These are phyloP conservation scores for Epichloe hybrida DNA, from an alignment of 2,329 filamentous ascomycete genomes.

Conservation along the genomic window DNA sequence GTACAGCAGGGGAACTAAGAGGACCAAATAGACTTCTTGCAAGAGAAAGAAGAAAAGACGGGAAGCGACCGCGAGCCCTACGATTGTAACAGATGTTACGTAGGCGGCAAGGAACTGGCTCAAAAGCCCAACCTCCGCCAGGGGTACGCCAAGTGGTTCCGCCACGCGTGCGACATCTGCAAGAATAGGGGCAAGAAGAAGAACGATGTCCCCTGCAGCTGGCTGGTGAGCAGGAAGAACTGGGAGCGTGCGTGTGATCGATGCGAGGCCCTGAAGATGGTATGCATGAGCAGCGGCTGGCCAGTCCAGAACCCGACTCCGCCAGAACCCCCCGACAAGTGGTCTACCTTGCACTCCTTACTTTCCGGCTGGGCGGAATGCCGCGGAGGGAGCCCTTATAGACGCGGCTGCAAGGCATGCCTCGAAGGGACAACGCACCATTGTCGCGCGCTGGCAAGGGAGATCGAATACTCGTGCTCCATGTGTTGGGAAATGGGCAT, in stretches of 20 bases:
- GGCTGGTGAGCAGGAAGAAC: slow-evolving; percentile 9
- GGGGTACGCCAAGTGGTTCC: slow-evolving; percentile 11
- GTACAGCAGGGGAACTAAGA: too few relatives aligned
- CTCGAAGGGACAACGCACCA: slow-evolving; percentile 4
- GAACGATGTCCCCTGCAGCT: slow-evolving; percentile 8
- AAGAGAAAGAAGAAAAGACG: not conserved
- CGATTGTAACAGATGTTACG: not conserved
- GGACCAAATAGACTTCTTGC: not conserved
- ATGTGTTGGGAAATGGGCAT: slow-evolving; percentile 19
- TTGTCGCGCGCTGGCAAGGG: slow-evolving; percentile 9
- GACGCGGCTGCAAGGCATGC: slow-evolving; percentile 9
- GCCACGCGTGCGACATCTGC: slow-evolving; percentile 13
- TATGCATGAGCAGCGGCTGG: slow-evolving; percentile 10
- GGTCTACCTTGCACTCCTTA: slow-evolving; percentile 7
- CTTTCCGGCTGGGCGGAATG: slow-evolving; percentile 9
- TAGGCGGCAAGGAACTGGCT: not conserved
- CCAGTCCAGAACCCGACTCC: slow-evolving; percentile 5
- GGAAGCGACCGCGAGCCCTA: not conserved
- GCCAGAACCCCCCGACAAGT: slow-evolving; percentile 5
- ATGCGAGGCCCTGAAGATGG: slow-evolving; percentile 8
- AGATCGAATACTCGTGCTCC: slow-evolving; percentile 10
- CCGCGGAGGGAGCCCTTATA: slow-evolving; percentile 6
- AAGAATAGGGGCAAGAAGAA: slow-evolving; percentile 5
- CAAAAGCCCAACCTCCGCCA: slow-evolving; percentile 8
- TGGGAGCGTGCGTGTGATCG: slow-evolving; percentile 12